Evolutionary conservation across 495 filamentous ascomycete genomes (phyloP).

Genomic region (Trichoderma gamsii): DNA sequence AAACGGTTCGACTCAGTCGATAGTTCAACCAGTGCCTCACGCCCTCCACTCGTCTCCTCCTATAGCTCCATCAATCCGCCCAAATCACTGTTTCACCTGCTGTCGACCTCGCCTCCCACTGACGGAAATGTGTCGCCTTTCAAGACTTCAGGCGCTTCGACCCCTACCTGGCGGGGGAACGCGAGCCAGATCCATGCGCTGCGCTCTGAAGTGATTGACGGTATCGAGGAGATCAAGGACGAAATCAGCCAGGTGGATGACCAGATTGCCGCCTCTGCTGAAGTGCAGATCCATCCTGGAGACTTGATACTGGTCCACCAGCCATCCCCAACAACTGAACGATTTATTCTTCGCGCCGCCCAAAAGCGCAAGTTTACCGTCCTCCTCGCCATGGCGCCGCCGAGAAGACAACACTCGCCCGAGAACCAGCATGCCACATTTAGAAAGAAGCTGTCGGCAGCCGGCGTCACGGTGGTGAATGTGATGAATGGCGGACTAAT

Average conservation of each 20-base stretch:
- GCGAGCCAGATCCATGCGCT: conserved; percentile 49
- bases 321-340: conserved; percentile 74
- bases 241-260: conserved; percentile 84
- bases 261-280: conserved; percentile 77
- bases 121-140: conserved; percentile 17
- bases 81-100: conserved; percentile 21
- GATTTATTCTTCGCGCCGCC: conserved; percentile 78
- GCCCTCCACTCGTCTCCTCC: conserved; percentile 31
- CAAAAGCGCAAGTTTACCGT: conserved; percentile 83
- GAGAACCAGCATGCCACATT: conserved; percentile 44
- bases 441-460: conserved; percentile 65
- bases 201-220: conserved; percentile 81
- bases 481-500: conserved; percentile 80
- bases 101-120: conserved; percentile 23
- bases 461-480: conserved; percentile 72
- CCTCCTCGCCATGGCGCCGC: conserved; percentile 63
- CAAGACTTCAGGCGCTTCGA: conserved; percentile 42
- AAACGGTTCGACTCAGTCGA: background rate
- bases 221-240: conserved; percentile 85
- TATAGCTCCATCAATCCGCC: conserved; percentile 23
- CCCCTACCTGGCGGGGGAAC: conserved; percentile 33
- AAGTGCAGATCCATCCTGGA: conserved; percentile 83
- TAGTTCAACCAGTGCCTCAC: conserved; percentile 18
- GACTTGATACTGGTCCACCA: conserved; percentile 83
- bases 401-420: conserved; percentile 29